phyloP scores from a whole-genome alignment of 257 asterid species.

The Gynochthodes officinalis region DNA sequence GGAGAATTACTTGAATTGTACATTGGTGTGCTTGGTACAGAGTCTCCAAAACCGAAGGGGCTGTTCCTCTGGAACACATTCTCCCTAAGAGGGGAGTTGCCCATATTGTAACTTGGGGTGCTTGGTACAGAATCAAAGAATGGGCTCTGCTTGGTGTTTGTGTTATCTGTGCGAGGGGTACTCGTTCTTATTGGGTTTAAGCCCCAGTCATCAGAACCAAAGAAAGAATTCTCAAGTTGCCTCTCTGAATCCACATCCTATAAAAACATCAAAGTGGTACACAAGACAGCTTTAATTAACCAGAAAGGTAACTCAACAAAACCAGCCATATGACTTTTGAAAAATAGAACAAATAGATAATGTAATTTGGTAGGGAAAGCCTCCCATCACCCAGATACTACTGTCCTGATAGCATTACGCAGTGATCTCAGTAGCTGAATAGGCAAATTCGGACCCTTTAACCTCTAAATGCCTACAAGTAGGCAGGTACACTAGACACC shows the following conservation, averaged over 20 bases:
- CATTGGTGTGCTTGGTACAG: slow-evolving; percentile 90
- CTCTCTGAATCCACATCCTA: slow-evolving; percentile 56
- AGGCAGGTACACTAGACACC: neutral
- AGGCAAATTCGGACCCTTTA: neutral
- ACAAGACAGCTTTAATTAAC: neutral
- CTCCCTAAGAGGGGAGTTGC: slow-evolving; percentile 35
- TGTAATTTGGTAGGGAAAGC: neutral
- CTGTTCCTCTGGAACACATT: slow-evolving; percentile 48
- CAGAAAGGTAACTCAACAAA: neutral
- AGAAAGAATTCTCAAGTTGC: slow-evolving; percentile 45
- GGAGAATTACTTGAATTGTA: slow-evolving; percentile 65
- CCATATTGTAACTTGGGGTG: slow-evolving; percentile 31
- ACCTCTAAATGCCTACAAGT: neutral
- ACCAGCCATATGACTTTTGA: neutral
- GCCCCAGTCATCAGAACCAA: slow-evolving; percentile 68
- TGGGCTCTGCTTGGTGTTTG: slow-evolving; percentile 22
- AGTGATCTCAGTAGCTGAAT: neutral
- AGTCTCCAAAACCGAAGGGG: slow-evolving; percentile 61
- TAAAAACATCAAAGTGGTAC: slow-evolving; percentile 21
- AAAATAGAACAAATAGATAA: neutral
- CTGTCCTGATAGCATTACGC: neutral
- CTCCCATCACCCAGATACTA: neutral
- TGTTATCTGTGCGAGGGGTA: slow-evolving; percentile 22
- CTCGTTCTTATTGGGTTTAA: slow-evolving; percentile 79
- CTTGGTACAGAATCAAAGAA: slow-evolving; percentile 35